These are phyloP conservation scores for Coffea eugenioides DNA, from an alignment of 257 asterid genomes.

Conservation along the genomic window DNA sequence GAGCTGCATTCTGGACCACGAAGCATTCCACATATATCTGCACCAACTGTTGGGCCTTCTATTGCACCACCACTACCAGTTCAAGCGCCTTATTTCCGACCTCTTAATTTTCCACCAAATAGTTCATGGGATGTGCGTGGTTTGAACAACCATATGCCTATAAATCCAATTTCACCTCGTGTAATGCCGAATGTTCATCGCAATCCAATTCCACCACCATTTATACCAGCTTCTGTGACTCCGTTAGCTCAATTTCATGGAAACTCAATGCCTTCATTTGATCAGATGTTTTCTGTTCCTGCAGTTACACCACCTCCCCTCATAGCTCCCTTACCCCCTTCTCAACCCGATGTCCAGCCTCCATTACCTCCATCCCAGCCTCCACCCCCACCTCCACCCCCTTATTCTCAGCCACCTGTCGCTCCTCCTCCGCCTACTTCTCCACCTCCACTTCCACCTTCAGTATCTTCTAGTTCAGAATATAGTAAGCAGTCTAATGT, in stretches of 20 bases:
- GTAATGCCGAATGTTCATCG: constrained; percentile 44
- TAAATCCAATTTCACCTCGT: constrained; percentile 44
- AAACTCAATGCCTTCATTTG: constrained; percentile 54
- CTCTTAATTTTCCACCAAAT: constrained; percentile 62
- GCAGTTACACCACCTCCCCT: constrained; percentile 55
- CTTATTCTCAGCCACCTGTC: constrained; percentile 58
- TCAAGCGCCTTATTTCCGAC: constrained; percentile 54
- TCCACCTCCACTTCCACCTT: constrained; percentile 60
- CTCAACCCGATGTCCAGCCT: constrained; percentile 45
- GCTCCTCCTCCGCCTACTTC: constrained; percentile 66
- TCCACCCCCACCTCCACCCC: constrained; percentile 63
- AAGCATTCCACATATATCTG: constrained; percentile 37
- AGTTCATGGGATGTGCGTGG: constrained; percentile 73
- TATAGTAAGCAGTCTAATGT: constrained; percentile 26
- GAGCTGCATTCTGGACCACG: constrained; percentile 54
- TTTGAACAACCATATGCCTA: constrained; percentile 44
- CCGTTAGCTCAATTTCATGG: constrained; percentile 63
- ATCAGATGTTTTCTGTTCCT: constrained; percentile 59
- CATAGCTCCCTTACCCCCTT: constrained; percentile 49
- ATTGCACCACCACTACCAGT: constrained; percentile 54
- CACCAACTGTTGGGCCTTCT: constrained; percentile 47
- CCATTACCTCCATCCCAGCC: constrained; percentile 59
- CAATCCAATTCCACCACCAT: constrained; percentile 63
- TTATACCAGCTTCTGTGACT: constrained; percentile 77
- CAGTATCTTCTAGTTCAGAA: constrained; percentile 41